Base-by-base conservation (phyloP, 345 rosid genomes). In the Euphorbia tirucalli region DNA sequence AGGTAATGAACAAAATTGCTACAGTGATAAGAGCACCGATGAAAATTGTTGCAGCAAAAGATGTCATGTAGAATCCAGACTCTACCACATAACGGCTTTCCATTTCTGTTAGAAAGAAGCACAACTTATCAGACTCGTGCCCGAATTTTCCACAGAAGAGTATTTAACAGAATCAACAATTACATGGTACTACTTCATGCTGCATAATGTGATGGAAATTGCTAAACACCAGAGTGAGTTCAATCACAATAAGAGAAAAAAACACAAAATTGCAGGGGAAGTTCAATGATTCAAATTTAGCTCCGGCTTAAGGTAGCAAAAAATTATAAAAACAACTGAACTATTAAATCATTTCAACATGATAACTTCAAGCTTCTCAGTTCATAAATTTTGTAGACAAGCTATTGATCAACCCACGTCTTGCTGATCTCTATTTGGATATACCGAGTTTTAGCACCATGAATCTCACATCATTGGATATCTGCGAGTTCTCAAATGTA, bases 21-120 rank as follows among this genome's bases (percentile, higher is more conserved):
- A 88, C 74, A 25, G 88, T 84, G 16, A 81, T 71, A 28, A 91
- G 90, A 43, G 86, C 81, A 63, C 85, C 85, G 21, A 91, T 74
- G 79, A 91, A 89, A 79, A 91, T 82, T 18, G 87, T 82, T 43
- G 90, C 93, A 63, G 93, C 82, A 66, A 89, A 86, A 37, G 97
- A 86, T 70, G 92, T 80, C 93, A 93, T 86, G 76, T 84, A 84
- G 85, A 92, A 89, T 60, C 97, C 96, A 0, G 91, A 80, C 61
- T 91, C 98, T 37, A 82, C 75, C n/a, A 48, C 21, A 67, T 79
- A 79, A n/a, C 74, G 78, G 80, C 93, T 91, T 49, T 85, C 87
- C 70, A 80, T 31, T 69, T 87, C 98, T 80, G 86, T 75, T 70
- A 43, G 65, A 65, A 60, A 59, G n/a, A 63, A 74, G 35, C 46